A percentile compares a stretch with the other conserved stretches of the same genome.
These are phyloP conservation scores for Trypanosoma melophagium DNA, from an alignment of 208 protist genomes.

Conservation along the genomic window DNA sequence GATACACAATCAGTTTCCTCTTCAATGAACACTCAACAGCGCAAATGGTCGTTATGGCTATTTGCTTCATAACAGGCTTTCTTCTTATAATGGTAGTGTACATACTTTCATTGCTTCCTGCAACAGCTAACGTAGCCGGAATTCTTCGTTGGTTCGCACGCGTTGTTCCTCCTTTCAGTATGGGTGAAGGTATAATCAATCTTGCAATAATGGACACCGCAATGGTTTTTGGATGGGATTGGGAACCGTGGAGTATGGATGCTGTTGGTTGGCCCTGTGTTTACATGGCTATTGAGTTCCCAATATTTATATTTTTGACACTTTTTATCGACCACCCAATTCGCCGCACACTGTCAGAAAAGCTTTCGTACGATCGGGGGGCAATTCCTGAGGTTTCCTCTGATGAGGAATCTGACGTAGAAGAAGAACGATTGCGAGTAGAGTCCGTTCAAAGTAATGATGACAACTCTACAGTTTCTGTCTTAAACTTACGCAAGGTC, in stretches of 20 bases:
- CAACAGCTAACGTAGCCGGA: constrained; percentile 38
- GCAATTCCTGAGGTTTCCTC: constrained; percentile 8
- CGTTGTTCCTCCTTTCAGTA: constrained; percentile 66
- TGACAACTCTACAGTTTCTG: constrained; percentile 66
- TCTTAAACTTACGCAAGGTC: no score
- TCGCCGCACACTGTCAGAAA: constrained; percentile 24
- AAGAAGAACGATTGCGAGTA: constrained; percentile 45
- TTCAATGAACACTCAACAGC: constrained; percentile 66
- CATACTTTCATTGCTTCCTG: constrained; percentile 43
- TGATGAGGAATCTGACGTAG: constrained; percentile 43
- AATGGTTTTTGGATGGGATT: constrained; percentile 32
- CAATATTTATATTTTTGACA: constrained; percentile 54
- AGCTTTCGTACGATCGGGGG: constrained; percentile 20
- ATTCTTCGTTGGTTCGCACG: constrained; percentile 60
- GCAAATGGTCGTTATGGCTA: constrained; percentile 69
- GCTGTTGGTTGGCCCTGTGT: constrained; percentile 50
- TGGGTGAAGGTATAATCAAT: constrained; percentile 76
- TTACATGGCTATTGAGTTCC: constrained; percentile 66
- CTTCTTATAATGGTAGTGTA: constrained; percentile 55
- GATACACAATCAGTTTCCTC: constrained; percentile 62
- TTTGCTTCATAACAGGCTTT: constrained; percentile 79
- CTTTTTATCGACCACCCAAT: constrained; percentile 67
- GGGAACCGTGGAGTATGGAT: constrained; percentile 29
- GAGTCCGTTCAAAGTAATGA: constrained; percentile 25
- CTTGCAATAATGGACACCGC: constrained; percentile 34